phyloP scores from a whole-genome alignment of 306 rosid genomes.

The Benincasa hispida region DNA sequence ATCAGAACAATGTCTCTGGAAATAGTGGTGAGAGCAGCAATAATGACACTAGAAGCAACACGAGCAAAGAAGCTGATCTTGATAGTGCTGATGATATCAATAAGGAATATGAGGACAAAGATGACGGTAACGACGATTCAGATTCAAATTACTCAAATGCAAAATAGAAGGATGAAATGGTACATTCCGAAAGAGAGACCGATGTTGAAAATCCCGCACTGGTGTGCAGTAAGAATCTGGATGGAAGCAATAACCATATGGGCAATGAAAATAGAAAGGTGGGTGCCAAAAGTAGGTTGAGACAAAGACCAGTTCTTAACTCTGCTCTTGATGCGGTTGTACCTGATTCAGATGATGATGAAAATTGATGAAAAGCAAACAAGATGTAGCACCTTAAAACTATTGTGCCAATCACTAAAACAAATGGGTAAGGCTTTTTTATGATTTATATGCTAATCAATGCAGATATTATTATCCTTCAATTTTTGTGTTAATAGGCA shows the following conservation, averaged over 20 bases:
- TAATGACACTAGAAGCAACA: slow-evolving; percentile 19
- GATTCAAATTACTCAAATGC: slow-evolving; percentile 5
- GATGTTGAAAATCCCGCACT: neutral
- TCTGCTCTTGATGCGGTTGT: slow-evolving; percentile 38
- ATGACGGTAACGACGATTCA: slow-evolving; percentile 7
- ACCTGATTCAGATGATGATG: slow-evolving; percentile 33
- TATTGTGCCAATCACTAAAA: neutral
- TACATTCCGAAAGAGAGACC: neutral
- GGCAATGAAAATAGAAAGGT: slow-evolving; percentile 32
- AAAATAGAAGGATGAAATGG: slow-evolving; percentile 16
- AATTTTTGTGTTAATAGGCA: slow-evolving; percentile 3
- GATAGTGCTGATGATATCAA: slow-evolving; percentile 7
- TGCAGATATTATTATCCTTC: neutral
- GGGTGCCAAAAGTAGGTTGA: slow-evolving; percentile 43
- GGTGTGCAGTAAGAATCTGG: slow-evolving; percentile 2
- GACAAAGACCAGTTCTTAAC: slow-evolving; percentile 78
- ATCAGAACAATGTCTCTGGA: slow-evolving; percentile 26
- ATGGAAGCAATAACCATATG: slow-evolving; percentile 27
- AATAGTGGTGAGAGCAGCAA: slow-evolving; percentile 12
- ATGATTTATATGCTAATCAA: neutral
- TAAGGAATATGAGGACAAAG: neutral
- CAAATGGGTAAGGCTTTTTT: neutral
- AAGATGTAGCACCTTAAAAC: neutral
- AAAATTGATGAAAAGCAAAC: neutral
- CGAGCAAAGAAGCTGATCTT: slow-evolving; percentile 8